Evolutionary conservation across 1,139 yeast genomes (phyloP).

Genomic region (Taphrina confusa): DNA sequence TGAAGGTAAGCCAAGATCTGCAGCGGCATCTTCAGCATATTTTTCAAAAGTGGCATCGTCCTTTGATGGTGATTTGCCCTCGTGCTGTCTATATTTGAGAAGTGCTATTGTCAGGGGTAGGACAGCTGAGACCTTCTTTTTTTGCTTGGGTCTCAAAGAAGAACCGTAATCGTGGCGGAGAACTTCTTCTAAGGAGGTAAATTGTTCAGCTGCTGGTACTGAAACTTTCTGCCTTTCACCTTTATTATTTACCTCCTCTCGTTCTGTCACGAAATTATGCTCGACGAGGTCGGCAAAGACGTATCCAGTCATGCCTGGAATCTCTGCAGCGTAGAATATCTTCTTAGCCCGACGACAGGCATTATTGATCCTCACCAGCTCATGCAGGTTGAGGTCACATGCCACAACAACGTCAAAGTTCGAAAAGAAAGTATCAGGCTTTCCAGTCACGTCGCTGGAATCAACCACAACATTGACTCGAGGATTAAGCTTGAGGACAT

Average conservation of each 20-base stretch:
- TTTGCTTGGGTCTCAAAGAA: constrained; percentile 26
- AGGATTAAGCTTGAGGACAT: constrained; percentile 72
- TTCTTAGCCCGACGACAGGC: constrained; percentile 58
- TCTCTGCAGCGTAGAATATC: constrained; percentile 68
- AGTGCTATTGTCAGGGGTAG: constrained; percentile 33
- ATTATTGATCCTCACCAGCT: constrained; percentile 52
- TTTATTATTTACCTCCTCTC: constrained; percentile 18
- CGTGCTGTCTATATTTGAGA: not conserved
- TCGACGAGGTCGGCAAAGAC: constrained; percentile 74
- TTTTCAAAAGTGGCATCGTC: not conserved
- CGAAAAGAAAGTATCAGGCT: constrained; percentile 53
- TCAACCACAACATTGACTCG: constrained; percentile 59
- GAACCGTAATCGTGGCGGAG: constrained; percentile 23
- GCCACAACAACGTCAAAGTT: constrained; percentile 72
- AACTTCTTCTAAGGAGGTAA: constrained; percentile 2
- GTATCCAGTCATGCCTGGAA: constrained; percentile 82
- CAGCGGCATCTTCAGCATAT: not conserved
- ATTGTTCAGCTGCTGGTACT: constrained; percentile 1
- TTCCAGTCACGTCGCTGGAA: constrained; percentile 46
- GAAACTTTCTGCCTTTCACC: constrained; percentile 16
- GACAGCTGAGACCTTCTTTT: constrained; percentile 41
- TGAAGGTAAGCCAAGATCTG: constrained; percentile 50
- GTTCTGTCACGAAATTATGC: constrained; percentile 53
- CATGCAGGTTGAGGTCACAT: constrained; percentile 59
- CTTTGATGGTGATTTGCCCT: not conserved